These are phyloP conservation scores for Musa beccarii DNA, from an alignment of 176 grass and related monocot genomes.

Conservation along the genomic window DNA sequence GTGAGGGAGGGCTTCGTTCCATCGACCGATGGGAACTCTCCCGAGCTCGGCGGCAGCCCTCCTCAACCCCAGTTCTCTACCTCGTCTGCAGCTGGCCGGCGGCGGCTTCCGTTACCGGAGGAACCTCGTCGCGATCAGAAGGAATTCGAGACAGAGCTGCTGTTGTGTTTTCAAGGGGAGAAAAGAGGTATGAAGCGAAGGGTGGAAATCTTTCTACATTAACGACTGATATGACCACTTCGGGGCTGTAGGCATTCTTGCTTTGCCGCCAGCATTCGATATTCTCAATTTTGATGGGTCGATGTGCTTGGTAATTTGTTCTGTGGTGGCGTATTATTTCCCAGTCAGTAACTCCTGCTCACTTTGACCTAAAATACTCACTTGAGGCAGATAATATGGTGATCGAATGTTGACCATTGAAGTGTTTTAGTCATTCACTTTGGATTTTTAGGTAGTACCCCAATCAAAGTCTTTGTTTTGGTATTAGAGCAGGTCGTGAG, in stretches of 20 bases:
- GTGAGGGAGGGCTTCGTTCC: not conserved
- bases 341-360: not conserved
- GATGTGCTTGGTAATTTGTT: not conserved
- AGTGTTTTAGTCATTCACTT: too few relatives aligned
- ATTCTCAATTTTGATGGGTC: not conserved
- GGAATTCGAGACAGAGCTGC: not conserved
- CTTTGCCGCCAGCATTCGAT: not conserved
- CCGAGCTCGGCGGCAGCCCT: not conserved
- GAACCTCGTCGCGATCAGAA: not conserved
- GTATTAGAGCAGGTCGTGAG: too few relatives aligned
- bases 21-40: conserved; percentile 1
- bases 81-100: not conserved
- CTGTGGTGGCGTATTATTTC: not conserved
- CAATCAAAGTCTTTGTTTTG: too few relatives aligned
- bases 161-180: not conserved
- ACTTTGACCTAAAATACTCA: not conserved
- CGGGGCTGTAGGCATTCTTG: not conserved
- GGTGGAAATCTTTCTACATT: not conserved
- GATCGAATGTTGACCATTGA: not conserved
- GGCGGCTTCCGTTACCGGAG: not conserved
- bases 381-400: not conserved
- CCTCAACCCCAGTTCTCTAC: not conserved
- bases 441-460: too few relatives aligned
- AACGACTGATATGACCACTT: not conserved
- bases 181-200: not conserved